Evolutionary conservation across 2,329 filamentous ascomycete genomes (phyloP).

Genomic region (Thielaviopsis punctulata): DNA sequence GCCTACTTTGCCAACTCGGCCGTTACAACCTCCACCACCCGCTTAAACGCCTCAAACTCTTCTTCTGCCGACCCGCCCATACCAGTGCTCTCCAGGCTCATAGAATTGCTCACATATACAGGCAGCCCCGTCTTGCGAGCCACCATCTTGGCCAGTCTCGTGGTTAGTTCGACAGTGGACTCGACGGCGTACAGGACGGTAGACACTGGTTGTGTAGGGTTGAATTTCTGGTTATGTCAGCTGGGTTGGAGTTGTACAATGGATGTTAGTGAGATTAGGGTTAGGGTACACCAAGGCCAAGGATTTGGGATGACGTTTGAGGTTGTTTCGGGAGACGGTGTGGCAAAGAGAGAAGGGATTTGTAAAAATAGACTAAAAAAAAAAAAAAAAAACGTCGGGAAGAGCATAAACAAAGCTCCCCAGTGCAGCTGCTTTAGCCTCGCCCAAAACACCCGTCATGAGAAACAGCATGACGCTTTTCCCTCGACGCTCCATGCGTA

Average conservation of each 20-base stretch:
- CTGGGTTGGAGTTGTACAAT: slow-evolving; percentile 8
- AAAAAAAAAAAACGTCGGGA: slow-evolving; percentile 41
- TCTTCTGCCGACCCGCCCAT: slow-evolving; percentile 75
- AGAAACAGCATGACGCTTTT: slow-evolving; percentile 44
- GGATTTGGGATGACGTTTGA: too few species aligned
- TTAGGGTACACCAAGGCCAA: background rate
- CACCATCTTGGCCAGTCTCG: slow-evolving; percentile 65
- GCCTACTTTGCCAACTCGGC: slow-evolving; percentile 15
- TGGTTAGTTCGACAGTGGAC: slow-evolving; percentile 70
- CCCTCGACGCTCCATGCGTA: slow-evolving; percentile 39
- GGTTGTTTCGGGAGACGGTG: too few species aligned
- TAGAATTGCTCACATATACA: slow-evolving; percentile 81
- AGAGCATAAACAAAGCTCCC: slow-evolving; percentile 91
- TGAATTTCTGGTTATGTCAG: slow-evolving; percentile 26
- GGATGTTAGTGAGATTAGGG: slow-evolving; percentile 2
- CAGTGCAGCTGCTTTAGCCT: slow-evolving; percentile 38
- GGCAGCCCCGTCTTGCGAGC: slow-evolving; percentile 56
- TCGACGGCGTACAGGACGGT: slow-evolving; percentile 66
- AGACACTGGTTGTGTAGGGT: slow-evolving; percentile 46
- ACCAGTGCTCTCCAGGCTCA: slow-evolving; percentile 55
- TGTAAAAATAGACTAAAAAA: background rate
- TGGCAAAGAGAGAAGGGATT: background rate
- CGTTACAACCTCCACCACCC: slow-evolving; percentile 50
- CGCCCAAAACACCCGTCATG: slow-evolving; percentile 38
- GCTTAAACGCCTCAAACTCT: slow-evolving; percentile 76